Conservation (phyloP, 2,329 filamentous ascomycete species). For the Achaetomium macrosporum region DNA sequence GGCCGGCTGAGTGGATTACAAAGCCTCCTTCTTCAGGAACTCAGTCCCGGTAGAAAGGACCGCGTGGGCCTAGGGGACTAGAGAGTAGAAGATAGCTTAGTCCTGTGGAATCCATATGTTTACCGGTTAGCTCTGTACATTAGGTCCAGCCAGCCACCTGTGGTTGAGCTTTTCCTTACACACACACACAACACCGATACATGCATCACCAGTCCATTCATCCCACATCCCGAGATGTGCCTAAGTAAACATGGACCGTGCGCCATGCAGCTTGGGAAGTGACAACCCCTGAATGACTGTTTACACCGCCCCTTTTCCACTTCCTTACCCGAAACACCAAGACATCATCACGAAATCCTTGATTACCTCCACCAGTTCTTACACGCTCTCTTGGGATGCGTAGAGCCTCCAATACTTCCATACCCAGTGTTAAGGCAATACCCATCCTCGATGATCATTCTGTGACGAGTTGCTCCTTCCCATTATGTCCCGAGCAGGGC, state of each 20-base stretch:
- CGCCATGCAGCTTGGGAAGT: background rate
- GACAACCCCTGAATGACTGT: slow-evolving; percentile 3
- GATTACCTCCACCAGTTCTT: background rate
- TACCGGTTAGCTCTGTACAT: no score
- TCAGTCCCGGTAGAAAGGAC: background rate
- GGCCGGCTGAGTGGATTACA: background rate
- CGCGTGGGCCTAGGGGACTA: background rate
- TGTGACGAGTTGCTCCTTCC: background rate
- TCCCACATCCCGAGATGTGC: no score
- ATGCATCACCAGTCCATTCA: no score
- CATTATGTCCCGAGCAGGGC: background rate
- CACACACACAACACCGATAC: no score
- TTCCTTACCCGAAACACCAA: background rate
- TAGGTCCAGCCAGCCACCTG: no score
- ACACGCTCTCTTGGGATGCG: background rate
- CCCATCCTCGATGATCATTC: background rate
- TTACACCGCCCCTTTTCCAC: slow-evolving; percentile 6
- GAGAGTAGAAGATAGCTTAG: background rate
- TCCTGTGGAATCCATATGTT: no score
- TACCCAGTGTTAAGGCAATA: background rate
- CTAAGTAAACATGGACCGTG: background rate
- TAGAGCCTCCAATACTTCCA: background rate
- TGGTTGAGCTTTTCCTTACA: no score
- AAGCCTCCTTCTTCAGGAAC: background rate
- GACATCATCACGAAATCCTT: background rate